These are phyloP conservation scores for Fragosphaeria purpurea DNA, from an alignment of 2,329 filamentous ascomycete species.

Conservation along the genomic window DNA sequence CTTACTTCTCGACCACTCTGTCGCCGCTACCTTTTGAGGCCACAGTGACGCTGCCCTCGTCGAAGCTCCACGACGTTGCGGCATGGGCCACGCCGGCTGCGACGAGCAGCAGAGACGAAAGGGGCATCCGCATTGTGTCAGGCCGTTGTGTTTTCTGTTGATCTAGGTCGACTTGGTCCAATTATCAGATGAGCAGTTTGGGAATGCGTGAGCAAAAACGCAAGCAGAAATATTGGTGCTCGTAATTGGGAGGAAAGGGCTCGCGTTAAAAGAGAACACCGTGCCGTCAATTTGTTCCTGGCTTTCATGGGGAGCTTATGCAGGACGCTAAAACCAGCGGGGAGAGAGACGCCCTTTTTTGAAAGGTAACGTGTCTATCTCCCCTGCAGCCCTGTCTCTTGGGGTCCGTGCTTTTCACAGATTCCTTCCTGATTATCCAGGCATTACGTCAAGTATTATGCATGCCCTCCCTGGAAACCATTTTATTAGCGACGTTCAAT, in stretches of 20 bases:
- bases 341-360: too few species aligned
- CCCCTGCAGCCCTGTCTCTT: too few species aligned
- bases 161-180: neutral
- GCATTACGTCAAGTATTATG: too few species aligned
- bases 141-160: neutral
- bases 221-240: neutral
- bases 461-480: too few species aligned
- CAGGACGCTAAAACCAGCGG: too few species aligned
- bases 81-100: slow-evolving; percentile 41
- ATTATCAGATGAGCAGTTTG: neutral
- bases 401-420: too few species aligned
- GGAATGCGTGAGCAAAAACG: neutral
- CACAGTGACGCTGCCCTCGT: slow-evolving; percentile 60
- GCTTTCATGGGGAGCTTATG: neutral
- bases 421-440: too few species aligned
- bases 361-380: slow-evolving; percentile 8
- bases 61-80: slow-evolving; percentile 59
- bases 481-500: too few species aligned
- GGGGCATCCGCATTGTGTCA: slow-evolving; percentile 30
- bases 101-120: slow-evolving; percentile 32
- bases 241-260: neutral
- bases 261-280: slow-evolving; percentile 9
- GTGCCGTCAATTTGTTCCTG: neutral
- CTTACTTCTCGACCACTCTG: slow-evolving; percentile 53
- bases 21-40: slow-evolving; percentile 51